These are phyloP conservation scores for Diplodia seriata DNA, from an alignment of 2,329 filamentous ascomycete genomes.

Conservation along the genomic window DNA sequence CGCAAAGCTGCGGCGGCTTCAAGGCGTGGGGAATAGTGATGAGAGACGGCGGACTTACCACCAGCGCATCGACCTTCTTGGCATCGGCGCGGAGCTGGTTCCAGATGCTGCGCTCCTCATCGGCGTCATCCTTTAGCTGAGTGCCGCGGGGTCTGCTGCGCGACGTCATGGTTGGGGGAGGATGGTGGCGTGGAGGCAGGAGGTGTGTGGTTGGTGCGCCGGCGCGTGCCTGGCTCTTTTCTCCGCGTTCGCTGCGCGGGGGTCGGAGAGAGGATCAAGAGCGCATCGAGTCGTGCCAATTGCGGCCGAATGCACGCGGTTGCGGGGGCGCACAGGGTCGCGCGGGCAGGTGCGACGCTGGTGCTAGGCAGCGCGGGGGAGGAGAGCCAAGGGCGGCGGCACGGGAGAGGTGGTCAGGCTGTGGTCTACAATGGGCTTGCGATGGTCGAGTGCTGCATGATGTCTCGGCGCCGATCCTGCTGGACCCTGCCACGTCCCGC, in stretches of 20 bases:
- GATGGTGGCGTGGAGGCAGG: background rate
- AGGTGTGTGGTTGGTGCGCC: conserved; percentile 12
- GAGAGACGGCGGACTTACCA: conserved; percentile 48
- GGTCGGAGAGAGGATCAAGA: conserved; percentile 13
- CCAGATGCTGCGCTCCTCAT: conserved; percentile 59
- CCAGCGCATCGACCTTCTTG: conserved; percentile 54
- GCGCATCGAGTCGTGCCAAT: conserved; percentile 7
- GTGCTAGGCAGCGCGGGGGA: background rate
- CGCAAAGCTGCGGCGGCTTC: background rate
- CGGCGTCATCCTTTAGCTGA: conserved; percentile 57
- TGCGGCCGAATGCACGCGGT: background rate
- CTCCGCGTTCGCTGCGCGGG: conserved; percentile 27
- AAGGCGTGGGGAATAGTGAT: background rate
- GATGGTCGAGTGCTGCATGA: conserved; percentile 3
- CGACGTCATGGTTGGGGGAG: conserved; percentile 50
- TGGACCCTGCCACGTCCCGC: conserved; percentile 9
- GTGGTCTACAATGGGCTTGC: conserved; percentile 1
- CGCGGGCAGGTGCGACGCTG: background rate
- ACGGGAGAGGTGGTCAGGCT: background rate
- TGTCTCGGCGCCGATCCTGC: conserved; percentile 7
- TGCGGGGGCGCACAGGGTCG: background rate
- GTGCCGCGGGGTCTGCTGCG: conserved; percentile 53
- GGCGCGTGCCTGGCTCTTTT: conserved; percentile 29
- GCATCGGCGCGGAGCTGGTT: conserved; percentile 55
- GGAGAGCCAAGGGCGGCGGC: background rate